Conservation (phyloP, 139 green algal species). For the Raphidocelis subcapitata region DNA sequence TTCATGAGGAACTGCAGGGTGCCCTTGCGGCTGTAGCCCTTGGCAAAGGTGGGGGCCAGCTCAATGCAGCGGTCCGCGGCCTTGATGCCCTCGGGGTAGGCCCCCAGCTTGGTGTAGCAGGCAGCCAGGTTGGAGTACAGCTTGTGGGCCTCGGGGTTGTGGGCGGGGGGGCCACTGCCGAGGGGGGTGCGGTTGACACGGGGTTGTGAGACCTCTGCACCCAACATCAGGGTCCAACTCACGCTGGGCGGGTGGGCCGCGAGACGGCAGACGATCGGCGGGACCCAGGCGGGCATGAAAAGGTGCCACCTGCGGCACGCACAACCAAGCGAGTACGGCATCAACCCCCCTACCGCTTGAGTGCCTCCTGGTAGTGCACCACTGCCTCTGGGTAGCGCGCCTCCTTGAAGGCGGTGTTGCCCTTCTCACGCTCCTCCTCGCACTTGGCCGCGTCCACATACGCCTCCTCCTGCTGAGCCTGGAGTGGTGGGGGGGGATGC, state of each 20-base stretch:
- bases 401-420: constrained; percentile 95
- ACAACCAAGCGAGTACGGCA: too few relatives aligned
- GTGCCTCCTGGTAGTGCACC: constrained; percentile 92
- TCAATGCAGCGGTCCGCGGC: constrained; percentile 94
- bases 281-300: too few relatives aligned
- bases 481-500: too few relatives aligned
- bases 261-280: too few relatives aligned
- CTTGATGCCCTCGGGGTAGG: constrained; percentile 92
- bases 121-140: constrained; percentile 96
- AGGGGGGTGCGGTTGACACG: constrained; percentile 19
- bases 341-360: constrained; percentile 61
- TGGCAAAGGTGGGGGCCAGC: constrained; percentile 88
- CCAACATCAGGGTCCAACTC: too few relatives aligned
- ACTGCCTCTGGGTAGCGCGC: constrained; percentile 90
- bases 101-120: constrained; percentile 99
- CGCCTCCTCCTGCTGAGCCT: constrained; percentile 69
- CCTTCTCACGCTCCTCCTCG: constrained; percentile 83
- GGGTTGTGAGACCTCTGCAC: constrained; percentile 79
- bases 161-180: background rate
- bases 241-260: too few relatives aligned
- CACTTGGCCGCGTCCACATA: constrained; percentile 88
- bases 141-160: constrained; percentile 95
- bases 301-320: too few relatives aligned
- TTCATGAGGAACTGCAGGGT: constrained; percentile 98
- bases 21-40: constrained; percentile 89